These are phyloP conservation scores for Geotrichum cucujoidarum DNA, from an alignment of 1,139 yeast genomes.

Conservation along the genomic window DNA sequence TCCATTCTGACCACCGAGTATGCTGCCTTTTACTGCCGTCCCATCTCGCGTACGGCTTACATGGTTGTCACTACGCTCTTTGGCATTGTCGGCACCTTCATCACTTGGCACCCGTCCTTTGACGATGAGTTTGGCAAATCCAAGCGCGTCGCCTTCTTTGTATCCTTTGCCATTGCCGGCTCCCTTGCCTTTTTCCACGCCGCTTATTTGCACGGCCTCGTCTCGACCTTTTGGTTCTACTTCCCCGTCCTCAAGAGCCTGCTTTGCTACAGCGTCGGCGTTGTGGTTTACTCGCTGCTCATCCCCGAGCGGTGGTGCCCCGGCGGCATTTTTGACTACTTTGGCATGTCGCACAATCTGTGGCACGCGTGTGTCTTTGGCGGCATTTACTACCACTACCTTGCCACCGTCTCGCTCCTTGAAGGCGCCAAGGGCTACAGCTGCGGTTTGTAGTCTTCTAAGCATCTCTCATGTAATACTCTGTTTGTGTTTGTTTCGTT, in stretches of 20 bases:
- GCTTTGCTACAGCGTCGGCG: slow-evolving; percentile 74
- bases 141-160: slow-evolving; percentile 75
- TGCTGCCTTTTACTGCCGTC: slow-evolving; percentile 63
- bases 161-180: slow-evolving; percentile 75
- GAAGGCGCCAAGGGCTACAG: slow-evolving; percentile 36
- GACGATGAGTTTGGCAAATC: slow-evolving; percentile 82
- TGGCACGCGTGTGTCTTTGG: slow-evolving; percentile 92
- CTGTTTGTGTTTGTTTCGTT: too few species aligned
- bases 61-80: slow-evolving; percentile 58
- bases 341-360: slow-evolving; percentile 90
- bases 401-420: slow-evolving; percentile 69
- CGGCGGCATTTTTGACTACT: slow-evolving; percentile 51
- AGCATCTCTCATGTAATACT: too few species aligned
- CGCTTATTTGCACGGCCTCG: slow-evolving; percentile 52
- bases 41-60: slow-evolving; percentile 46
- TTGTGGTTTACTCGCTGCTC: slow-evolving; percentile 78
- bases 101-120: slow-evolving; percentile 88
- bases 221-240: slow-evolving; percentile 49
- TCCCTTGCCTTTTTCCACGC: slow-evolving; percentile 57
- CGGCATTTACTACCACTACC: slow-evolving; percentile 83
- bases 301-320: slow-evolving; percentile 79
- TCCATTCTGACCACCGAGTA: slow-evolving; percentile 84
- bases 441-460: slow-evolving; percentile 21
- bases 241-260: slow-evolving; percentile 63
- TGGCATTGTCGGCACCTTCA: slow-evolving; percentile 65